Conservation (phyloP, 78 protist species). For the Speleostelium caveatum region DNA sequence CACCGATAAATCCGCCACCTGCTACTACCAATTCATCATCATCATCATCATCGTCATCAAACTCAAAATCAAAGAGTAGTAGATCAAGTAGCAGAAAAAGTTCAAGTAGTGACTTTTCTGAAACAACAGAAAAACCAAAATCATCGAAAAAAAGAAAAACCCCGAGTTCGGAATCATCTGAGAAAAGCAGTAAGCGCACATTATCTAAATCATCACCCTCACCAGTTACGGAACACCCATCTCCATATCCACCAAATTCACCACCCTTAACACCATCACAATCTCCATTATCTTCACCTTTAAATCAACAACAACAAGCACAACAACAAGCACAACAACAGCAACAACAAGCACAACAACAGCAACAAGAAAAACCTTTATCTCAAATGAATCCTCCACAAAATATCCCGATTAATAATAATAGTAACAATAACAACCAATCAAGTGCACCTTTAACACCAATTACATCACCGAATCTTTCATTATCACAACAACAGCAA, state of each 20-base stretch:
- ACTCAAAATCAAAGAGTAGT: background rate
- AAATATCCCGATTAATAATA: no score
- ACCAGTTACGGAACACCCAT: background rate
- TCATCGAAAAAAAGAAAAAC: background rate
- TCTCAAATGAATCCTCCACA: background rate
- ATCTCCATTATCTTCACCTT: background rate
- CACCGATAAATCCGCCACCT: background rate
- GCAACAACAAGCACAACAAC: background rate
- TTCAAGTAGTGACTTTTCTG: background rate
- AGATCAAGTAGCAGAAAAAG: background rate
- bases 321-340: background rate
- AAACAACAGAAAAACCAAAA: background rate
- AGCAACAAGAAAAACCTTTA: background rate
- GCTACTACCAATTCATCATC: background rate
- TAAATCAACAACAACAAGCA: background rate
- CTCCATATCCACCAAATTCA: background rate
- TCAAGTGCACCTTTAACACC: no score
- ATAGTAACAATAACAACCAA: no score
- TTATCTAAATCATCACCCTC: background rate
- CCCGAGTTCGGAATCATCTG: background rate
- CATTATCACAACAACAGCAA: background rate
- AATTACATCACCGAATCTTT: background rate
- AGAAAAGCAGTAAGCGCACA: background rate
- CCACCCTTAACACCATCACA: background rate
- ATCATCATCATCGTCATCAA: background rate